Evolutionary conservation across 129 eudicot species (phyloP), one percentile per base, ranked within the genome.

Genomic region (Scalesia atractyloides): DNA sequence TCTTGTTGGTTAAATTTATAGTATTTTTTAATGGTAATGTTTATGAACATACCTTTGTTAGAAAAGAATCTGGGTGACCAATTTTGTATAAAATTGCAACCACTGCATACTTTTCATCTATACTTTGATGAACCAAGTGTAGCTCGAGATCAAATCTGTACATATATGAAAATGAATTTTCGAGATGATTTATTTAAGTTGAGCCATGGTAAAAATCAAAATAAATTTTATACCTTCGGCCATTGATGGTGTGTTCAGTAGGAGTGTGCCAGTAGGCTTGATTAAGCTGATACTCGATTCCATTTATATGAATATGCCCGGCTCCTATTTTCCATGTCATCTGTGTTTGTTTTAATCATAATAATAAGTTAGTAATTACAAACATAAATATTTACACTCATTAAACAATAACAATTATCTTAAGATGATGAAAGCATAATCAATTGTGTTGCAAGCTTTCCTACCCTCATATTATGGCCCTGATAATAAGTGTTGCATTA

Each of bases 401-500:
- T 22, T 22, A 22, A 22, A 22, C 26, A 22, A 22, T 0, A 22
- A 22, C 26, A 22, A 22, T 22, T 22, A 22, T 22, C 26, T 22
- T 22, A 22, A 22, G 26, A 22, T 22, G 26, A 22, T 22, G 26
- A 22, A 22, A 22, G 26, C 26, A 0, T 22, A 22, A 22, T 22
- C 26, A 22, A 22, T 22, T 22, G 26, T 22, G 7, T 19, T 11
- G 12, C 22, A 26, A 5, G 14, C 15, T 4, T 47, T 5, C 49
- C 30, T 84, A 90, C 93, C 88, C 63, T 73, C 74, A 90, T 87
- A 75, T 85, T 89, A 54, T 90, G 91, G 68, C 94, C 94, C 46
- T 90, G 68, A 54, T 87, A 1, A 52, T 15, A 17, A 90, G 85
- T 9, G 91, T 90, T 2, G 96, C 76, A 59, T 62, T 20, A 52